phyloP scores from a whole-genome alignment of 2,329 filamentous ascomycete genomes.

The Lasiodiplodia citricola region DNA sequence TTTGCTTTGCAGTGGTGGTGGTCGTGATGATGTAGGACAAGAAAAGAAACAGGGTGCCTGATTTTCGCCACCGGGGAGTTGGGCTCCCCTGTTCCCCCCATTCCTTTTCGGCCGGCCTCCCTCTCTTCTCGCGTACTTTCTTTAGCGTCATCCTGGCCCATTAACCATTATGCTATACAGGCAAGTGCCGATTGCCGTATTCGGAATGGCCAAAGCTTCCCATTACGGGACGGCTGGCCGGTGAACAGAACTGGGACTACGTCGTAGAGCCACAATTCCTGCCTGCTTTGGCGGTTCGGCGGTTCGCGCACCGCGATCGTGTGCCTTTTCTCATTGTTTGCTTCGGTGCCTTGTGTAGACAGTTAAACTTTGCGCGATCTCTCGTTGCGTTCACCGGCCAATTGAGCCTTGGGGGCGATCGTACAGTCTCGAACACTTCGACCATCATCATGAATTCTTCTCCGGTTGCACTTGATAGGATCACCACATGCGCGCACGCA shows the following conservation, averaged over 20 bases:
- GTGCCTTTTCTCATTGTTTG: background rate
- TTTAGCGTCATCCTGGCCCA: background rate
- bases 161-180: background rate
- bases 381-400: background rate
- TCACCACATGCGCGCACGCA: too few relatives aligned
- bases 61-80: conserved; percentile 3
- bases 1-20: background rate
- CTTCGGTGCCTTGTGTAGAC: background rate
- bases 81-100: background rate
- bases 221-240: background rate
- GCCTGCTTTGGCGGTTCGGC: background rate
- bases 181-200: background rate
- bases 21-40: background rate
- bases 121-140: background rate
- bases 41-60: background rate
- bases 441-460: background rate
- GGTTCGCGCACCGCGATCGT: background rate
- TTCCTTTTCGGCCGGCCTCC: background rate
- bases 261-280: background rate
- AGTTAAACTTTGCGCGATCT: background rate
- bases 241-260: background rate
- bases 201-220: background rate
- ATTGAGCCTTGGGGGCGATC: too few relatives aligned
- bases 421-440: too few relatives aligned
- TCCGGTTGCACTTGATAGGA: background rate